Evolutionary conservation across 768 basidiomycete species (phyloP), one percentile per base, ranked within the genome.

Genomic region (Hemileccinum rubropunctum): DNA sequence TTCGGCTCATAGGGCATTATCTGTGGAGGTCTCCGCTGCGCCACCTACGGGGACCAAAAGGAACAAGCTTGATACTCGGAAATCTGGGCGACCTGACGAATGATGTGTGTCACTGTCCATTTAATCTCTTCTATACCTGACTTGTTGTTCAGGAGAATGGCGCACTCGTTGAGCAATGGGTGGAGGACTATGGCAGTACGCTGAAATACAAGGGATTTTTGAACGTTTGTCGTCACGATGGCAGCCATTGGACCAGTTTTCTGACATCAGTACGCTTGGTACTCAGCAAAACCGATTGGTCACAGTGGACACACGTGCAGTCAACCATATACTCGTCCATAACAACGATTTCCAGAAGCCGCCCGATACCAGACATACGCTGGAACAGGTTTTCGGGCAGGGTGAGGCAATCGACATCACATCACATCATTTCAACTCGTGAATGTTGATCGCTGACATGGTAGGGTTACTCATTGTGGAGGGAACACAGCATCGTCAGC

Each of bases 321-420:
- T 91, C 32, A 75, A 76, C 37, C 81, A 90, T 55, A 71, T 92
- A 44, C 69, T 91, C 13, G 73, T 75, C 52, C 81, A 86, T 48
- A 68, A 68, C 23, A 63, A 75, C 27, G 66, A 72, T 35, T 88
- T 83, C 53, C 76, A 79, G 51, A 88, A 87, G 54, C 74, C 83
- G 0, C 69, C 72, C 11, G 53, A 60, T 1, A 56, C 66, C 6
- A 69, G 77, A 11, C 70, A 64, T 33, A 61, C 47, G 34, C 61
- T 85, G 6, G 52, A 62, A 13, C 63, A 62, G 12, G 58, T 84
- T 23, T 63, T 85, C 11, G 75, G 74, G 0, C 53, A 66, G 59
- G 75, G 74, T 65, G 21, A 17, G 56, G 14, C 28, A 21, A 36
- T 9, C 17, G 12, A 21, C 20, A 38, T 30, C 60, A 14, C 36